phyloP scores from a whole-genome alignment of 129 eudicot genomes.

The Flaveria ramosissima region DNA sequence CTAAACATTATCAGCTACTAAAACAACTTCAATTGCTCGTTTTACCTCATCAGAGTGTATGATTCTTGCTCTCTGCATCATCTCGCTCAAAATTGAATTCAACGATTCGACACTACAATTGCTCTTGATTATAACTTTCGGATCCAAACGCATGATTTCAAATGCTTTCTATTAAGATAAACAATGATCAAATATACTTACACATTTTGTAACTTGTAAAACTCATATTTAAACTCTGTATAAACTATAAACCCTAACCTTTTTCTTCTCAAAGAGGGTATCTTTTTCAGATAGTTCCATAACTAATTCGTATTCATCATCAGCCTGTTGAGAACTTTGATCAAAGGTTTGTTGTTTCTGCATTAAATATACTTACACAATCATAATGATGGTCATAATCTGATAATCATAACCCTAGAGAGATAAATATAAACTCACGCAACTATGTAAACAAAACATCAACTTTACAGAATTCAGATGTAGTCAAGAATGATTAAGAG shows the following conservation, averaged over 20 bases:
- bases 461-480: not conserved
- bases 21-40: constrained; percentile 9
- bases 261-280: constrained; percentile 57
- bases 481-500: not conserved
- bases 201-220: not conserved
- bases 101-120: constrained; percentile 27
- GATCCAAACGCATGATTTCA: constrained; percentile 49
- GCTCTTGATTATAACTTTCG: constrained; percentile 37
- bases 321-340: constrained; percentile 17
- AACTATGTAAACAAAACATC: constrained; percentile 11
- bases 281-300: constrained; percentile 65
- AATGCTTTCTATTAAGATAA: constrained; percentile 49
- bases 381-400: not conserved
- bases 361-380: constrained; percentile 23
- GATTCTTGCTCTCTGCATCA: constrained; percentile 69
- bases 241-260: constrained; percentile 41
- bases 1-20: not conserved
- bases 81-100: constrained; percentile 43
- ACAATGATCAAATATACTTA: constrained; percentile 10
- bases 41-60: constrained; percentile 65
- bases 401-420: constrained; percentile 13
- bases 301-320: constrained; percentile 44
- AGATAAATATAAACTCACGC: not conserved
- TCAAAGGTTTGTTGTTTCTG: constrained; percentile 35
- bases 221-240: not conserved